A percentile compares a stretch with the other conserved stretches of the same genome.
phyloP scores from a whole-genome alignment of 768 basidiomycete species.

The Rhizopogon sp. region DNA sequence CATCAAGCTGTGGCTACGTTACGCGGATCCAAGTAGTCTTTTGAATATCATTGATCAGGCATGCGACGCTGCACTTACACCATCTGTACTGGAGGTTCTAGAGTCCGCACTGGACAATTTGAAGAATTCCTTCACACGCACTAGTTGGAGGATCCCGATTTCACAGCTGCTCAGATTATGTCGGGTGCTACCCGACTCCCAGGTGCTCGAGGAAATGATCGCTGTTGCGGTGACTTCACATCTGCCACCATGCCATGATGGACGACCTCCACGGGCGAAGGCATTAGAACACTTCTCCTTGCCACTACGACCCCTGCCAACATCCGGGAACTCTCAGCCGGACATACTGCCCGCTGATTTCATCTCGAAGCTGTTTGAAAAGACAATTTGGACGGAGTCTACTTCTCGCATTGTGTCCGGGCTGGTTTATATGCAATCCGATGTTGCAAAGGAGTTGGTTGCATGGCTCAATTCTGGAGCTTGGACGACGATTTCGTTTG shows the following conservation, averaged over 20 bases:
- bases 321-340: not conserved
- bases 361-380: conserved; percentile 34
- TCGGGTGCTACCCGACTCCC: conserved; percentile 27
- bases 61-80: conserved; percentile 1
- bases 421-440: conserved; percentile 33
- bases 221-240: conserved; percentile 33
- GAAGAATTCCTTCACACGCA: conserved; percentile 4
- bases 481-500: conserved; percentile 11
- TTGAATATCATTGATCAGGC: conserved; percentile 37
- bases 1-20: conserved; percentile 50
- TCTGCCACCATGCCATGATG: conserved; percentile 26
- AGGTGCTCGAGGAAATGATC: conserved; percentile 43
- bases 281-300: conserved; percentile 5
- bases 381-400: conserved; percentile 37
- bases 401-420: conserved; percentile 39
- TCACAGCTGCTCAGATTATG: conserved; percentile 36
- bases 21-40: conserved; percentile 38
- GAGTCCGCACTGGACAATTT: conserved; percentile 31
- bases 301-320: not conserved
- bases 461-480: conserved; percentile 36
- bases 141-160: conserved; percentile 18
- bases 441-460: not conserved
- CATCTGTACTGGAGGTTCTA: conserved; percentile 30
- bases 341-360: conserved; percentile 14
- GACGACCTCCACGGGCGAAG: conserved; percentile 8